Percentiles rank a stretch among this genome's conserved stretches.
These are phyloP conservation scores for Scopulariopsis brevicaulis DNA, from an alignment of 2,329 filamentous ascomycete species.

Conservation along the genomic window DNA sequence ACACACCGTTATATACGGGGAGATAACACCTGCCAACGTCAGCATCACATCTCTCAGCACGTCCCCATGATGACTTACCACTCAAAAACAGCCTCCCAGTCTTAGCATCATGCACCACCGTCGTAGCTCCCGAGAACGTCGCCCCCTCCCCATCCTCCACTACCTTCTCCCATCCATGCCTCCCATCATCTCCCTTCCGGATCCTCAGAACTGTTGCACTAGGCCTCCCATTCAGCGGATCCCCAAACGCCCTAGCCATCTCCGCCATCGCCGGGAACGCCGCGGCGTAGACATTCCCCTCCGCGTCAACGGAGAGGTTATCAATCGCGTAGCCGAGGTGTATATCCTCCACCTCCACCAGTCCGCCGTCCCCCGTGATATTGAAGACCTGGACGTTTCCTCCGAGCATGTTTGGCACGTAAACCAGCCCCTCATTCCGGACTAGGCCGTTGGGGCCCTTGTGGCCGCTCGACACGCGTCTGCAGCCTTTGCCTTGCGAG, in stretches of 20 bases:
- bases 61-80: conserved; percentile 8
- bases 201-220: conserved; percentile 12
- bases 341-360: conserved; percentile 10
- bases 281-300: conserved; percentile 14
- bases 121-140: conserved; percentile 13
- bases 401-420: conserved; percentile 15
- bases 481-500: conserved; percentile 10
- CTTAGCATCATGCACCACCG: conserved; percentile 14
- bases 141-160: conserved; percentile 14
- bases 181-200: conserved; percentile 6
- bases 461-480: conserved; percentile 10
- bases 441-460: conserved; percentile 18
- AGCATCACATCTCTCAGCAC: not conserved
- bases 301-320: conserved; percentile 14
- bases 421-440: conserved; percentile 10
- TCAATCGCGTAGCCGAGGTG: conserved; percentile 12
- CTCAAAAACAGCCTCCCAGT: conserved; percentile 15
- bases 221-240: conserved; percentile 9
- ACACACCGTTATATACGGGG: conserved; percentile 13
- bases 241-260: conserved; percentile 7
- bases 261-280: conserved; percentile 10
- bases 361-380: conserved; percentile 4
- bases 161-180: conserved; percentile 13
- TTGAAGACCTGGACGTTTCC: conserved; percentile 10
- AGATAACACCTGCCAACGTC: conserved; percentile 7